Percentiles rank a stretch among this genome's conserved stretches.
Conservation (phyloP, 106 monocot genomes). For the Triglochin maritima region DNA sequence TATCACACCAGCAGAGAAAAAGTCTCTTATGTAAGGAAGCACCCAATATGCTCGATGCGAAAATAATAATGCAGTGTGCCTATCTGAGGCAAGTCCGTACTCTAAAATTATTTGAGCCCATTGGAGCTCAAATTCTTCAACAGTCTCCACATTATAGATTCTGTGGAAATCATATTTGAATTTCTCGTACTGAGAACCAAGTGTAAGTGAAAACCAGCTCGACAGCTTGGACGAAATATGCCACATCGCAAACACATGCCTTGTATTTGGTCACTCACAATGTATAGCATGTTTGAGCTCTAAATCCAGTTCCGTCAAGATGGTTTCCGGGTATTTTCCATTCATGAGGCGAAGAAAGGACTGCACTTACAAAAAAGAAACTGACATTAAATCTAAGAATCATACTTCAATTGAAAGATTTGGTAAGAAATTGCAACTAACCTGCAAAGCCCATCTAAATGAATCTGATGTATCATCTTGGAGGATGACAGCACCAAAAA, state of each 20-base stretch:
- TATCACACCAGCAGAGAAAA: slow-evolving; percentile 45
- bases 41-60: slow-evolving; percentile 50
- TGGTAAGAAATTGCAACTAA: slow-evolving; percentile 1
- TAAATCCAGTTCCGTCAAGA: slow-evolving; percentile 62
- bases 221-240: slow-evolving; percentile 45
- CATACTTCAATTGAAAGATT: neutral
- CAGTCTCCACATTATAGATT: slow-evolving; percentile 33
- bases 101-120: slow-evolving; percentile 56
- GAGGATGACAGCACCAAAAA: slow-evolving; percentile 66
- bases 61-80: slow-evolving; percentile 45
- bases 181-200: slow-evolving; percentile 49
- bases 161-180: slow-evolving; percentile 44
- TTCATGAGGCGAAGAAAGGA: slow-evolving; percentile 67
- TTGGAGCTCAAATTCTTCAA: slow-evolving; percentile 42
- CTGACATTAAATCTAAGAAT: neutral
- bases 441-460: slow-evolving; percentile 72
- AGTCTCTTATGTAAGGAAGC: slow-evolving; percentile 50
- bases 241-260: slow-evolving; percentile 55
- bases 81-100: slow-evolving; percentile 47
- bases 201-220: slow-evolving; percentile 51
- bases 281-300: slow-evolving; percentile 46
- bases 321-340: slow-evolving; percentile 48
- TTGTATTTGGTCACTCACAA: slow-evolving; percentile 45
- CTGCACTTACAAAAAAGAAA: slow-evolving; percentile 16
- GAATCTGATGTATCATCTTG: slow-evolving; percentile 46